phyloP scores from a whole-genome alignment of 2,329 filamentous ascomycete genomes.

The Hortaea werneckii region DNA sequence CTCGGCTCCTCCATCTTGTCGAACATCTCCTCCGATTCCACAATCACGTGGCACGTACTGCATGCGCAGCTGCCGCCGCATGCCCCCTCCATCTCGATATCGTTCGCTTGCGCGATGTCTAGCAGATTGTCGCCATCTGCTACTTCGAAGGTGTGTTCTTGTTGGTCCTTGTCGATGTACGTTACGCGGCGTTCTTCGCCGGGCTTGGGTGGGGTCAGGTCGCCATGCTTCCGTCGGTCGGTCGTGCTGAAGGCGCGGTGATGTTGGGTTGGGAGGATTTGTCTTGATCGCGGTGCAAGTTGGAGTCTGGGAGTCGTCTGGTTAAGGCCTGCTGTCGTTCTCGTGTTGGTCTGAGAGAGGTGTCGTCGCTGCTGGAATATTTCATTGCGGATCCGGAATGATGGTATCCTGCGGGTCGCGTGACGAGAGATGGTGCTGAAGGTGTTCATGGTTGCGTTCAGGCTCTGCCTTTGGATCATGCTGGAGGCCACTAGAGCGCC shows the following conservation, averaged over 20 bases:
- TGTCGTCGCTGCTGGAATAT: not conserved
- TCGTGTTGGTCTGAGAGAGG: not conserved
- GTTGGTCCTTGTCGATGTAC: constrained; percentile 84
- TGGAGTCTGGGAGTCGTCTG: not conserved
- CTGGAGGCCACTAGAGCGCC: too few relatives aligned
- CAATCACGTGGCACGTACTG: constrained; percentile 86
- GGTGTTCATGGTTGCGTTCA: not conserved
- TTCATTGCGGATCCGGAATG: not conserved
- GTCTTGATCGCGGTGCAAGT: not conserved
- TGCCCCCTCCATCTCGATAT: constrained; percentile 95
- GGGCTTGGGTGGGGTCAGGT: constrained; percentile 72
- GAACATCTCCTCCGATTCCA: constrained; percentile 55
- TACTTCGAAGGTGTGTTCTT: constrained; percentile 67
- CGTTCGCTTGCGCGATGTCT: constrained; percentile 88
- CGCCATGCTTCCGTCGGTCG: constrained; percentile 55
- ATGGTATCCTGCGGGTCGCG: not conserved
- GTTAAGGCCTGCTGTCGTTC: not conserved
- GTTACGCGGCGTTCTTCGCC: constrained; percentile 89
- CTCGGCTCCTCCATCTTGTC: constrained; percentile 35
- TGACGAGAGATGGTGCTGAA: not conserved
- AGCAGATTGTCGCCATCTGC: constrained; percentile 79
- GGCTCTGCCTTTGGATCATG: not conserved
- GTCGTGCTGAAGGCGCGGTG: constrained; percentile 38
- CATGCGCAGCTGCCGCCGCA: constrained; percentile 92
- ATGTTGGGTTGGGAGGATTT: not conserved